Conservation (phyloP, 2,329 filamentous ascomycete genomes). For the Fusarium tanahbumbuense region DNA sequence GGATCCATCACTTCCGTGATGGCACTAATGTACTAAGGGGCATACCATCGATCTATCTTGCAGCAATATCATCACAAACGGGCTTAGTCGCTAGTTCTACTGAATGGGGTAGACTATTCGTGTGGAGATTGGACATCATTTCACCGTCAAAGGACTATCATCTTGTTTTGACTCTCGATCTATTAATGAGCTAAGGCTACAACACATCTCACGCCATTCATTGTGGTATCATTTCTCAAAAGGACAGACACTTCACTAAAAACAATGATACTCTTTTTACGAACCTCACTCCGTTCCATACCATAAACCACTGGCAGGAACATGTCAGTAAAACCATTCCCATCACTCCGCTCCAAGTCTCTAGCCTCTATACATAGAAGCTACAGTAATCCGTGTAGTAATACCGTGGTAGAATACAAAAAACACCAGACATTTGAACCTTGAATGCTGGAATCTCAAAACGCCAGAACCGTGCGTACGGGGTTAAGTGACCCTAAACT, state of each 20-base stretch:
- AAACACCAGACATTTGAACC: slow-evolving; percentile 36
- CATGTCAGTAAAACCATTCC: slow-evolving; percentile 24
- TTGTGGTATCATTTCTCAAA: slow-evolving; percentile 12
- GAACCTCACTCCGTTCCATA: slow-evolving; percentile 39
- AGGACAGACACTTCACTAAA: slow-evolving; percentile 26
- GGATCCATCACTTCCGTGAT: slow-evolving; percentile 10
- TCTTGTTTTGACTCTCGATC: not conserved
- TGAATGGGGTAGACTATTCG: not conserved
- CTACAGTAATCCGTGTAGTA: slow-evolving; percentile 26
- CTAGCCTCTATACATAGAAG: slow-evolving; percentile 23
- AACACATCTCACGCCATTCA: not conserved
- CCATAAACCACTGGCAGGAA: slow-evolving; percentile 7
- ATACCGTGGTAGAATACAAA: slow-evolving; percentile 38
- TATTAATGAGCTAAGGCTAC: slow-evolving; percentile 13
- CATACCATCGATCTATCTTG: slow-evolving; percentile 21
- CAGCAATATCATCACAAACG: slow-evolving; percentile 17
- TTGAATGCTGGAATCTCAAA: slow-evolving; percentile 34
- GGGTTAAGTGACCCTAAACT: slow-evolving; percentile 14
- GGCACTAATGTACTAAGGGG: slow-evolving; percentile 32
- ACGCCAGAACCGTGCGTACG: slow-evolving; percentile 38
- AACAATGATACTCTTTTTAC: slow-evolving; percentile 38
- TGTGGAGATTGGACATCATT: not conserved
- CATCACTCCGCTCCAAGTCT: slow-evolving; percentile 31
- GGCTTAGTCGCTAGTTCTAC: slow-evolving; percentile 2
- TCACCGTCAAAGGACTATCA: not conserved